phyloP scores from a whole-genome alignment of 2,329 filamentous ascomycete genomes.

The Aspergillus ibericus region DNA sequence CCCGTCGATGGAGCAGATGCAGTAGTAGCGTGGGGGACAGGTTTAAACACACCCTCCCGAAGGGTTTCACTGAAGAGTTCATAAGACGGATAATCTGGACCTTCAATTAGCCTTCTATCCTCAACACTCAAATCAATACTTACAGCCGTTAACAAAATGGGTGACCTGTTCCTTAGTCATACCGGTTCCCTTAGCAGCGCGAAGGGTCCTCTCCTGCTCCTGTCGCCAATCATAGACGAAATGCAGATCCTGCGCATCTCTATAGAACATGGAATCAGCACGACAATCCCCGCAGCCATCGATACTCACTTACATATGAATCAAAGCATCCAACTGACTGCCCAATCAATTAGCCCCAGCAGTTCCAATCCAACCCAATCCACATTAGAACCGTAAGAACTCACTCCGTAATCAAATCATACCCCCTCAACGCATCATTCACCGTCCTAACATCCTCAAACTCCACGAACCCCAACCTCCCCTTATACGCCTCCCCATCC shows the following conservation, averaged over 20 bases:
- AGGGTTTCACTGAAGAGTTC: slow-evolving; percentile 66
- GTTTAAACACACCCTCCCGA: slow-evolving; percentile 57
- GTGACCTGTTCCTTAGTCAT: slow-evolving; percentile 82
- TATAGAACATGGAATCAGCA: slow-evolving; percentile 23
- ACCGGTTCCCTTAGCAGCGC: slow-evolving; percentile 65
- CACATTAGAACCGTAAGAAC: slow-evolving; percentile 1
- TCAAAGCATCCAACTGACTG: slow-evolving; percentile 60
- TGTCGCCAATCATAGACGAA: slow-evolving; percentile 84
- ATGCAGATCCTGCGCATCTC: slow-evolving; percentile 68
- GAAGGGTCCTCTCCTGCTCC: slow-evolving; percentile 74
- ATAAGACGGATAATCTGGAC: slow-evolving; percentile 66
- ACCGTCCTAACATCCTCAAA: slow-evolving; percentile 58
- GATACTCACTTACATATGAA: slow-evolving; percentile 56
- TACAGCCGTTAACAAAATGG: slow-evolving; percentile 69
- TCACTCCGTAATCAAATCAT: slow-evolving; percentile 59
- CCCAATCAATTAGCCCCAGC: slow-evolving; percentile 15
- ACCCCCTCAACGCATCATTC: slow-evolving; percentile 58
- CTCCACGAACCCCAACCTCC: slow-evolving; percentile 55
- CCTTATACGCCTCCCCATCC: slow-evolving; percentile 44
- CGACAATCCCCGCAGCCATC: not conserved
- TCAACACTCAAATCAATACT: slow-evolving; percentile 25
- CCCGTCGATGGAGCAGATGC: slow-evolving; percentile 25
- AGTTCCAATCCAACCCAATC: not conserved
- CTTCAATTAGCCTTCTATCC: not conserved
- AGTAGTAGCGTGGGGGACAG: slow-evolving; percentile 16